Percentiles rank a stretch among this genome's conserved stretches.
Evolutionary conservation across 2,329 filamentous ascomycete genomes (phyloP).

Genomic region (Ophiostoma ips): DNA sequence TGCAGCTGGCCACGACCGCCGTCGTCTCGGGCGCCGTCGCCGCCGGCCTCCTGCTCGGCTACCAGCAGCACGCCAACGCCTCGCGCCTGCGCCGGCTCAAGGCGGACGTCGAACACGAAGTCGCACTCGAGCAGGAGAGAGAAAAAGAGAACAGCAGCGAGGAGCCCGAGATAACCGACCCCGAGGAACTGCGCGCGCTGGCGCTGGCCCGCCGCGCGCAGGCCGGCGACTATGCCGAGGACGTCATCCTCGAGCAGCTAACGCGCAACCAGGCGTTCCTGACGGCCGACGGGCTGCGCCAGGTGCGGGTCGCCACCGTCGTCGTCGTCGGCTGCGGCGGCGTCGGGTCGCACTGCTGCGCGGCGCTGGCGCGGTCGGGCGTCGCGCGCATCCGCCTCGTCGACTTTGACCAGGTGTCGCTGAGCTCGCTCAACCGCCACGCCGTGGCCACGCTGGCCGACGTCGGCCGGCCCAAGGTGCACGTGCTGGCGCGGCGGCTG

Average conservation of each 20-base stretch:
- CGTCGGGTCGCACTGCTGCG: conserved; percentile 82
- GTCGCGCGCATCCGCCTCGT: conserved; percentile 78
- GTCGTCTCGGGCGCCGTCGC: conserved; percentile 48
- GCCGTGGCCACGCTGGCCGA: conserved; percentile 88
- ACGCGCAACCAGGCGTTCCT: conserved; percentile 89
- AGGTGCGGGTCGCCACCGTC: conserved; percentile 69
- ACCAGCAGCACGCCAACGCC: conserved; percentile 43
- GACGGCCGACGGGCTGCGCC: conserved; percentile 62
- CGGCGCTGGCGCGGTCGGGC: conserved; percentile 76
- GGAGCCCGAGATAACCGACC: conserved; percentile 42
- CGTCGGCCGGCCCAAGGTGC: conserved; percentile 84
- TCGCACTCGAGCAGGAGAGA: conserved; percentile 16
- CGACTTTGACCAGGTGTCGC: conserved; percentile 94
- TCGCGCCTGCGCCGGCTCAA: conserved; percentile 44
- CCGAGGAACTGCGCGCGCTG: conserved; percentile 47
- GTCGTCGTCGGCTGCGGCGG: conserved; percentile 88
- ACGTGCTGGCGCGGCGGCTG: conserved; percentile 64
- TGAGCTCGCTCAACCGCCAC: conserved; percentile 91
- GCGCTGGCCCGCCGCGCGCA: conserved; percentile 46
- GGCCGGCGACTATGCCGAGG: conserved; percentile 52
- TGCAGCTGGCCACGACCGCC: conserved; percentile 59
- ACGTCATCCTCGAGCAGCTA: conserved; percentile 86
- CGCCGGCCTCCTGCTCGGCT: conserved; percentile 46
- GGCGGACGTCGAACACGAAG: conserved; percentile 34
- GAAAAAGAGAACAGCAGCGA: conserved; percentile 16